Evolutionary conservation across 2,329 filamentous ascomycete genomes (phyloP).

Genomic region (Pseudocercospora pini-densiflorae): DNA sequence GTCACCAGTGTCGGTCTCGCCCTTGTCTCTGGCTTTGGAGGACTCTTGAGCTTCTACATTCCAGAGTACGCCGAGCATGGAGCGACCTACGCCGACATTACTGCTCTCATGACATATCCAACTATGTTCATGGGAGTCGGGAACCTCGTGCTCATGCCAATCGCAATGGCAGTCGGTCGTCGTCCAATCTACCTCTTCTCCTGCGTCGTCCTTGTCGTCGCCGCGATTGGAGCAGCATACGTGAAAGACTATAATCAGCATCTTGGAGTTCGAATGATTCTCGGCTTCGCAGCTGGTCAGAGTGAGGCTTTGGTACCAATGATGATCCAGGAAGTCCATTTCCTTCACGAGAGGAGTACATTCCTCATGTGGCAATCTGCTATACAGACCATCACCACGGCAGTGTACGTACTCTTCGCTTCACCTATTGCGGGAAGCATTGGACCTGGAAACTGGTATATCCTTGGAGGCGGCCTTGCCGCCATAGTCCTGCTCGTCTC

Average conservation of each 20-base stretch:
- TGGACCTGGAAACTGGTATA: conserved; percentile 50
- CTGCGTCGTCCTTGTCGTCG: conserved; percentile 35
- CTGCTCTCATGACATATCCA: conserved; percentile 42
- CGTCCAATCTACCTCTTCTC: conserved; percentile 40
- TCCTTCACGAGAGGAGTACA: conserved; percentile 51
- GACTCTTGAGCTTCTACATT: conserved; percentile 49
- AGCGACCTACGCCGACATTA: conserved; percentile 47
- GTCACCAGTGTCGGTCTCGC: conserved; percentile 47
- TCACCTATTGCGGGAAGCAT: conserved; percentile 50
- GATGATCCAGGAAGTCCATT: conserved; percentile 48
- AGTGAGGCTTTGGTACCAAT: conserved; percentile 33
- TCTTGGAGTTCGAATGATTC: conserved; percentile 37
- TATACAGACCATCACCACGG: conserved; percentile 46
- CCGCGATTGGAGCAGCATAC: conserved; percentile 34
- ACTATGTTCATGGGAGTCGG: conserved; percentile 41
- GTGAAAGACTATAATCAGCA: conserved; percentile 31
- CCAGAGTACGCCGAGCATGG: conserved; percentile 44
- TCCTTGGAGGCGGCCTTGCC: conserved; percentile 44
- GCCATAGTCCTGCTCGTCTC: conserved; percentile 43
- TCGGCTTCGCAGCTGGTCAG: conserved; percentile 39
- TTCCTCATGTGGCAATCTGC: conserved; percentile 49
- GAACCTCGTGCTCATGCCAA: conserved; percentile 43
- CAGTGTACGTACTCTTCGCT: conserved; percentile 47
- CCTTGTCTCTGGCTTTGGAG: conserved; percentile 49
- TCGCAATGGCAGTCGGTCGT: conserved; percentile 41